phyloP scores from a whole-genome alignment of 2,329 filamentous ascomycete genomes.

The Colletotrichum scovillei region DNA sequence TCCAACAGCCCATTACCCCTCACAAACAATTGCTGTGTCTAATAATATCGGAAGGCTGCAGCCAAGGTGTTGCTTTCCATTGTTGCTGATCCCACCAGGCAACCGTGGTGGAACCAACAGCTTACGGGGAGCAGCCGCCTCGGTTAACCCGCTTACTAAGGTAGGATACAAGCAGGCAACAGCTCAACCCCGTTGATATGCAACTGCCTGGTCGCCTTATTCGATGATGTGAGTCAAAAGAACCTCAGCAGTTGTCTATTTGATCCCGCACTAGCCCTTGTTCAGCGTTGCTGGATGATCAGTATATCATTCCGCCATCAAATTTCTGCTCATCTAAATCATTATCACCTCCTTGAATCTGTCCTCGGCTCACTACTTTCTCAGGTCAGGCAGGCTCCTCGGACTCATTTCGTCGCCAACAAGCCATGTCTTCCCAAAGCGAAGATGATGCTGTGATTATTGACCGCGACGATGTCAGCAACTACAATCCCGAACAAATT shows the following conservation, averaged over 20 bases:
- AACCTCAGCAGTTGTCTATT: too few relatives aligned
- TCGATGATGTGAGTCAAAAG: too few relatives aligned
- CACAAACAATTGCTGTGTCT: not conserved
- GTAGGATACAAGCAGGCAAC: not conserved
- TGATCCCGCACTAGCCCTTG: too few relatives aligned
- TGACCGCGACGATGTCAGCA: constrained; percentile 42
- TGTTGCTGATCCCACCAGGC: not conserved
- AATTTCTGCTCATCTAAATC: too few relatives aligned
- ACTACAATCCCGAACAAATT: constrained; percentile 47
- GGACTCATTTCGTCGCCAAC: too few relatives aligned
- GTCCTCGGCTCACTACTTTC: too few relatives aligned
- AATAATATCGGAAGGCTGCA: not conserved
- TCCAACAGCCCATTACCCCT: not conserved
- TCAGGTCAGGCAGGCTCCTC: too few relatives aligned
- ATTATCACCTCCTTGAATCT: too few relatives aligned
- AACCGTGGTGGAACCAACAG: not conserved
- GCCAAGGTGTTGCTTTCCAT: not conserved
- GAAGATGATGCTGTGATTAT: constrained; percentile 42
- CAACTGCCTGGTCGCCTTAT: too few relatives aligned
- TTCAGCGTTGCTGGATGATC: too few relatives aligned
- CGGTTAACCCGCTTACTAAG: not conserved
- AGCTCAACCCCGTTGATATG: too few relatives aligned
- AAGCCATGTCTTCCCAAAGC: not conserved
- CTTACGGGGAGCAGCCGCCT: not conserved
- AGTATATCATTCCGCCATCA: too few relatives aligned